Conservation (phyloP, 495 filamentous ascomycete species). For the Monascus purpureus region DNA sequence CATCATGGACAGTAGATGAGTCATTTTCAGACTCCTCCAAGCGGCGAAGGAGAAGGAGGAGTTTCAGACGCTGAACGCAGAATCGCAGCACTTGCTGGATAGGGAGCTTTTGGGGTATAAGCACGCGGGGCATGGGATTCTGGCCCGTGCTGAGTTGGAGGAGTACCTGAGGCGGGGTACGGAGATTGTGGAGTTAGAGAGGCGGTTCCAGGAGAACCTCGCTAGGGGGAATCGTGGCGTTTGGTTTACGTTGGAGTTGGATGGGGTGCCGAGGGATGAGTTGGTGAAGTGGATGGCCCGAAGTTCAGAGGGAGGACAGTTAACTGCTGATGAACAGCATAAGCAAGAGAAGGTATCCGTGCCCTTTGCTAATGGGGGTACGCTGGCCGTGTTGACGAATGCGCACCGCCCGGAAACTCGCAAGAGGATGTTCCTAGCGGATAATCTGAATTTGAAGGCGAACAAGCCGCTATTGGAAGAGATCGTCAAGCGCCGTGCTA, state of each 20-base stretch:
- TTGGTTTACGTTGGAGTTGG: neutral
- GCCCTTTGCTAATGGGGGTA: neutral
- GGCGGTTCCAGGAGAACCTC: neutral
- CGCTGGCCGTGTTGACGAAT: neutral
- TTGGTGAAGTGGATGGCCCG: neutral
- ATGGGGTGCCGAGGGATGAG: neutral
- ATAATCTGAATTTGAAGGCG: neutral
- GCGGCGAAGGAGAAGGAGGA: neutral
- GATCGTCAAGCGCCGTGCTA: neutral
- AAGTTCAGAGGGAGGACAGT: too few relatives aligned
- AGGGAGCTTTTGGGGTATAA: neutral
- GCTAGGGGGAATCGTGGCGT: neutral
- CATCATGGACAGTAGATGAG: too few relatives aligned
- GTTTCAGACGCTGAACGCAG: neutral
- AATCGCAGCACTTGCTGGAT: neutral
- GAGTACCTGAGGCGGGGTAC: neutral
- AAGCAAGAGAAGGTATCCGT: neutral
- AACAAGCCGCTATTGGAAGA: neutral
- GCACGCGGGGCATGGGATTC: neutral
- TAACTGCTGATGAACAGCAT: too few relatives aligned
- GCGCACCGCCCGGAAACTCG: neutral
- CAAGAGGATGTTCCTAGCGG: neutral
- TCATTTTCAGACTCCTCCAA: too few relatives aligned
- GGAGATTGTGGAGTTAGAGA: neutral
- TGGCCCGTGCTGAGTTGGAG: neutral